These are phyloP conservation scores for Tolypocladium album DNA, from an alignment of 2,329 filamentous ascomycete species.

Conservation along the genomic window DNA sequence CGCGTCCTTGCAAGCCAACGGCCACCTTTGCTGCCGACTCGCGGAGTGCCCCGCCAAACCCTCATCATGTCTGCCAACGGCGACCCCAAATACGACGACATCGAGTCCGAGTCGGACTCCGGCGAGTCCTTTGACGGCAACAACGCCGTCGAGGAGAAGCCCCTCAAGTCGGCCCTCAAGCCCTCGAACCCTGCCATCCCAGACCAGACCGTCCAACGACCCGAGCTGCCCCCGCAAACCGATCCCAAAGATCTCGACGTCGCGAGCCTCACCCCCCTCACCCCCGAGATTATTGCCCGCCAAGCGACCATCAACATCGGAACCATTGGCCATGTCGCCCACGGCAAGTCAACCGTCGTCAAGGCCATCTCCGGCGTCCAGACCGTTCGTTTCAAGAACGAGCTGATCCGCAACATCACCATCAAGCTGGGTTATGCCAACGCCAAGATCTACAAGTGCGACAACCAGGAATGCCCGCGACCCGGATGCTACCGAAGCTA, in stretches of 20 bases:
- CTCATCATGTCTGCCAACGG: constrained; percentile 42
- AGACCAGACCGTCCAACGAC: constrained; percentile 42
- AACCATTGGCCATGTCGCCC: constrained; percentile 95
- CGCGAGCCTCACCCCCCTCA: constrained; percentile 68
- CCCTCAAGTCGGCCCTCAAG: constrained; percentile 79
- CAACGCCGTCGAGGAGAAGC: constrained; percentile 52
- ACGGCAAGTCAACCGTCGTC: constrained; percentile 97
- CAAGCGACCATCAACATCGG: constrained; percentile 99
- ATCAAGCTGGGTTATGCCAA: constrained; percentile 99
- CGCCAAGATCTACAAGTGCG: constrained; percentile 98
- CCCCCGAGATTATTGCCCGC: constrained; percentile 91
- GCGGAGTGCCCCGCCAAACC: constrained; percentile 17
- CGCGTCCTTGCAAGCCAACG: not conserved
- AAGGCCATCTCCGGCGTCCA: constrained; percentile 99
- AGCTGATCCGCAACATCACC: constrained; percentile 97
- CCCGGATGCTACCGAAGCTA: constrained; percentile 94
- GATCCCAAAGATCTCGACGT: constrained; percentile 85
- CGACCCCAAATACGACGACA: constrained; percentile 57
- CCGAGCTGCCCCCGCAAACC: constrained; percentile 70
- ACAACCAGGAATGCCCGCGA: constrained; percentile 80
- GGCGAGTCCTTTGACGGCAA: constrained; percentile 53
- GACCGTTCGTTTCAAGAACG: constrained; percentile 99
- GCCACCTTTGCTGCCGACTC: not conserved
- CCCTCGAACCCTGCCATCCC: constrained; percentile 48
- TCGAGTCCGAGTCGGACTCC: constrained; percentile 61